These are phyloP conservation scores for Chloranthus sessilifolius DNA, from an alignment of 164 flowering plant species.

Conservation along the genomic window DNA sequence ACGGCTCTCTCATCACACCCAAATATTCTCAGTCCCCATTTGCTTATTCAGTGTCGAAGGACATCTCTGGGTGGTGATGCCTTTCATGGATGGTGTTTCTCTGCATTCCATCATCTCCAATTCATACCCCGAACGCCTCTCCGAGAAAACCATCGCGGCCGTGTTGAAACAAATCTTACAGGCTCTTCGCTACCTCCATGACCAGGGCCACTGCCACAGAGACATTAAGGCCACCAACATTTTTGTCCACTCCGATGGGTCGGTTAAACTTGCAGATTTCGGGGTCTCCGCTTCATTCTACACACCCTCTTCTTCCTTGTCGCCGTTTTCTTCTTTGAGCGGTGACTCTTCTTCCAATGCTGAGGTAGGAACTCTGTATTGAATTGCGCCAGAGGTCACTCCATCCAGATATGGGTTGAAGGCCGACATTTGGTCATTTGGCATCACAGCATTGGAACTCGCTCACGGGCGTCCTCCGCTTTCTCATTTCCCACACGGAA, in stretches of 20 bases:
- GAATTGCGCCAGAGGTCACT: slow-evolving; percentile 95
- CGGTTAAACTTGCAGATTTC: slow-evolving; percentile 69
- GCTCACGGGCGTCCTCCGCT: slow-evolving; percentile 87
- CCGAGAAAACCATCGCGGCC: slow-evolving; percentile 55
- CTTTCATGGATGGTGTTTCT: slow-evolving; percentile 84
- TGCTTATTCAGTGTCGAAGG: slow-evolving; percentile 57
- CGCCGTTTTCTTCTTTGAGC: slow-evolving; percentile 19
- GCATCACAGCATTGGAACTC: slow-evolving; percentile 79
- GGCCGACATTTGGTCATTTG: slow-evolving; percentile 95
- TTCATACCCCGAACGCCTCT: slow-evolving; percentile 52
- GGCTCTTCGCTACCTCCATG: slow-evolving; percentile 72
- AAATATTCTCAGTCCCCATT: slow-evolving; percentile 66
- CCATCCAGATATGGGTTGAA: slow-evolving; percentile 74
- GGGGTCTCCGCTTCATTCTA: slow-evolving; percentile 72
- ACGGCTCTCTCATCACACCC: slow-evolving; percentile 77
- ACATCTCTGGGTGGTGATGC: slow-evolving; percentile 89
- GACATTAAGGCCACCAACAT: slow-evolving; percentile 84
- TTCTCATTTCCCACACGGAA: slow-evolving; percentile 71
- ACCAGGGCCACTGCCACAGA: slow-evolving; percentile 72
- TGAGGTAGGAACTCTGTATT: slow-evolving; percentile 64
- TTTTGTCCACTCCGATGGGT: slow-evolving; percentile 51
- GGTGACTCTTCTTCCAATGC: slow-evolving; percentile 38
- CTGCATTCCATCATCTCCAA: slow-evolving; percentile 65
- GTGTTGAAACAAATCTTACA: slow-evolving; percentile 51
- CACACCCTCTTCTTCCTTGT: slow-evolving; percentile 36